Conservation (phyloP, 2,329 filamentous ascomycete genomes). For the Fusarium coicis region DNA sequence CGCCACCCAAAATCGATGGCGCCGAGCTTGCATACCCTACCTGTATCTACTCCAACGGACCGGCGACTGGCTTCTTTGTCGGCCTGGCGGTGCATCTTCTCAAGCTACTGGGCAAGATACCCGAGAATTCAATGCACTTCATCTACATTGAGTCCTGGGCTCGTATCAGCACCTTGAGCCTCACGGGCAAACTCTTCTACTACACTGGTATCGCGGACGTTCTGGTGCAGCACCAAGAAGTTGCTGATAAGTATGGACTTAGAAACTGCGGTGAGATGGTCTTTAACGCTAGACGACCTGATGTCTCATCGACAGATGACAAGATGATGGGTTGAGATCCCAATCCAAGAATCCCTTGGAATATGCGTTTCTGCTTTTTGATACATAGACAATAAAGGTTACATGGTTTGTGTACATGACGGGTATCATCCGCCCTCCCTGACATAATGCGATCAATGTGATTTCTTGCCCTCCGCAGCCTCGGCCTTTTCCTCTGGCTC, state of each 20-base stretch:
- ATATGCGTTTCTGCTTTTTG: constrained; percentile 36
- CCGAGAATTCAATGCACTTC: constrained; percentile 70
- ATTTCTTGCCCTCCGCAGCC: constrained; percentile 25
- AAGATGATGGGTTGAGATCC: not conserved
- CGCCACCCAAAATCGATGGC: constrained; percentile 38
- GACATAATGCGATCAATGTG: constrained; percentile 15
- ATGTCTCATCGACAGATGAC: constrained; percentile 29
- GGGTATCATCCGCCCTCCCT: constrained; percentile 31
- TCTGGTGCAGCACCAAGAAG: constrained; percentile 82
- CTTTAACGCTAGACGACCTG: constrained; percentile 50
- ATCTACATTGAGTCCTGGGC: constrained; percentile 96
- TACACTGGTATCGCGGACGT: constrained; percentile 74
- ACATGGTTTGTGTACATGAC: constrained; percentile 40
- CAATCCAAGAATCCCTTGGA: constrained; percentile 8
- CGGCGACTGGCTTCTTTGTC: constrained; percentile 86
- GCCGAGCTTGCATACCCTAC: constrained; percentile 66
- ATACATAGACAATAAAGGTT: constrained; percentile 40
- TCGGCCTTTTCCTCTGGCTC: constrained; percentile 42
- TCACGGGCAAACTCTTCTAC: constrained; percentile 83
- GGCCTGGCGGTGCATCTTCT: constrained; percentile 61
- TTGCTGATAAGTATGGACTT: constrained; percentile 62
- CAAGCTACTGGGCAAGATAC: constrained; percentile 58
- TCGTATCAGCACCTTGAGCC: constrained; percentile 80
- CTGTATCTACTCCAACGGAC: constrained; percentile 86
- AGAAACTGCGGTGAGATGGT: constrained; percentile 54